Evolutionary conservation across 164 flowering plant species (phyloP).

Genomic region (Houttuynia cordata): DNA sequence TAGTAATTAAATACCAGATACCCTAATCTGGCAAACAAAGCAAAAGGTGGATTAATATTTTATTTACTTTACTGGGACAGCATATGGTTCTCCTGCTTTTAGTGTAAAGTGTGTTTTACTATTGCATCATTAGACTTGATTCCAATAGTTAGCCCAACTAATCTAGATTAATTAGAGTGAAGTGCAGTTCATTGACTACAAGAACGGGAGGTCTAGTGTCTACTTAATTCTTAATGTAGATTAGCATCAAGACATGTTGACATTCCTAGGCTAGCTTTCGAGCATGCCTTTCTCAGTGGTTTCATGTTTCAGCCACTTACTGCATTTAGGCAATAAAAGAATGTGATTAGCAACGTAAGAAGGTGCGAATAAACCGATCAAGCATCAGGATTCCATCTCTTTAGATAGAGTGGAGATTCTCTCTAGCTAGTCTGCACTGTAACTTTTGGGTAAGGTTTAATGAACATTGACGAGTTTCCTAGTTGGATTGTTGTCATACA

Average conservation of each 20-base stretch:
- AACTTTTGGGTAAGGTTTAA: too few relatives aligned
- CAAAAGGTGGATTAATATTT: not conserved
- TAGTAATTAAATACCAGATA: slow-evolving; percentile 5
- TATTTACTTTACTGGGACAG: not conserved
- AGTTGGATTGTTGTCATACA: too few relatives aligned
- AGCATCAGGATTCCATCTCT: not conserved
- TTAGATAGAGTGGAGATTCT: not conserved
- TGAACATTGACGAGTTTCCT: too few relatives aligned
- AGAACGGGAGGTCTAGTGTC: not conserved
- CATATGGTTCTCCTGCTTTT: slow-evolving; percentile 5
- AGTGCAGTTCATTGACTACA: not conserved
- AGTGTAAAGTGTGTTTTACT: not conserved
- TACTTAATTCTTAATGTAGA: not conserved
- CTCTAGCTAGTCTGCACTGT: not conserved
- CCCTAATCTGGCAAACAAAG: slow-evolving; percentile 4
- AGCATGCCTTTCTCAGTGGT: not conserved
- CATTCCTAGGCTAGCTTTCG: not conserved
- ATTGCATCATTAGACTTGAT: not conserved
- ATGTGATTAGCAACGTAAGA: not conserved
- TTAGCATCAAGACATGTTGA: not conserved
- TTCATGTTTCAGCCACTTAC: not conserved
- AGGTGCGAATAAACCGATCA: not conserved
- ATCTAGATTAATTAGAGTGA: not conserved
- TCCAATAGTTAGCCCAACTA: not conserved
- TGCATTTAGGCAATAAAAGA: not conserved